Base-by-base conservation (phyloP, 768 basidiomycete species). In the Rhizopogon vesiculosus region DNA sequence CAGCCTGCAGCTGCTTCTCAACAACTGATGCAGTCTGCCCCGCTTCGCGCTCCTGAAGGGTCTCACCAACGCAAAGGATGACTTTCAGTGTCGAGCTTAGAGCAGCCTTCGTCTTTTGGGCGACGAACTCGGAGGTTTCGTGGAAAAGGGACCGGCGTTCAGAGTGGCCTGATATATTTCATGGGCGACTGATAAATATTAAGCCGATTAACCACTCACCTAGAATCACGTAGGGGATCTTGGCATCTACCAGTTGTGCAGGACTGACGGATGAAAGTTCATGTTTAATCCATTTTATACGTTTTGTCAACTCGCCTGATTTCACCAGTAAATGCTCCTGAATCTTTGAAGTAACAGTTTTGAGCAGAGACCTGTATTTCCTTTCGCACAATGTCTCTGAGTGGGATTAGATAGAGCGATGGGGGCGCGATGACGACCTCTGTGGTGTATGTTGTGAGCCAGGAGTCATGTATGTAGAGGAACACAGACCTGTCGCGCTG, bases 31-130 rank as follows among this genome's bases (percentile, higher is more conserved):
- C 79, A 35, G 96, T 98, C 74, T 85, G 73, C 39, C 77, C 82
- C 3, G 76, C 75, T 74, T 98, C 94, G 66, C 97, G 84, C 77
- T 98, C 81, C 58, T 83, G 74, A 58, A 98, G 86, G 43, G 91
- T 93, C 76, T 99, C 97, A 22, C 97, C 97, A 57, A 97, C 86
- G 76, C 97, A 98, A 61, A 96, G 87, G 67, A 99, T 97, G 59
- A 98, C 91, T 56, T 81, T 85, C 59, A 98, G 79, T 1, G 81
- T 81, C 1, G 79, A 76, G 54, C 84, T 82, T 59, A 98, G 72
- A 18, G 95, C 91, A 2, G 89, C 88, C 62, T 84, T 82, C 61
- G 91, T 91, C 79, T 98, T 98, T 60, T 80, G 75, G 10, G 92
- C 95, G 59, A 98, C 86, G 44, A 87, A 61, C 54, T 83, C 85